Conservation (phyloP, 1,284 basidiomycete genomes). For the Ganoderma boninense region DNA sequence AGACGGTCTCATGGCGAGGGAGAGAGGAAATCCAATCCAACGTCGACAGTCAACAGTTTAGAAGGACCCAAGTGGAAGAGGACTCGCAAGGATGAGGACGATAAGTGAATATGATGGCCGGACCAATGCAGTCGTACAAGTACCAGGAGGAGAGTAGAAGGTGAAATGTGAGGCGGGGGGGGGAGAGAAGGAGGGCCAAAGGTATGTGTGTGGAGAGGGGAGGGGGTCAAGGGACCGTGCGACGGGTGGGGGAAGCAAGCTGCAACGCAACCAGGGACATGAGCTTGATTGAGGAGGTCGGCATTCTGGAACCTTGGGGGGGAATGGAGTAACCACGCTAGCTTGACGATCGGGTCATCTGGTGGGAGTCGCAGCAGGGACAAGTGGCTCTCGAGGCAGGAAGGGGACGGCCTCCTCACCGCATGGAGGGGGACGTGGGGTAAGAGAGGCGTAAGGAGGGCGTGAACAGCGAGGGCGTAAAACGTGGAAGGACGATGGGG, state of each 20-base stretch:
- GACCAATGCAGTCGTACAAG: slow-evolving; percentile 8
- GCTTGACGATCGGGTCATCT: slow-evolving; percentile 1
- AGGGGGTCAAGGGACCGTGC: background rate
- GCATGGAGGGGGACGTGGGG: background rate
- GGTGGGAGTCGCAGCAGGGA: background rate
- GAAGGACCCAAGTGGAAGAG: background rate
- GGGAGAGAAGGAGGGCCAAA: background rate
- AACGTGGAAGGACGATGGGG: background rate
- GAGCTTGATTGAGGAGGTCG: slow-evolving; percentile 3
- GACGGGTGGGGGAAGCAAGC: background rate
- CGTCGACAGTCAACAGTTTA: slow-evolving; percentile 4
- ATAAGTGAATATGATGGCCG: slow-evolving; percentile 3
- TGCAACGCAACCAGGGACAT: background rate
- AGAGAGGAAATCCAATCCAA: background rate
- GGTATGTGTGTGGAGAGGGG: background rate
- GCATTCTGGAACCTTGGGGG: background rate
- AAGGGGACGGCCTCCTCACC: background rate
- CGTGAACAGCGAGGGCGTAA: background rate
- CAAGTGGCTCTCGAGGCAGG: background rate
- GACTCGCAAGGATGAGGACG: background rate
- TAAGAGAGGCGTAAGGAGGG: background rate
- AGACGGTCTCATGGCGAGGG: background rate
- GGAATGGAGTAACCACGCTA: background rate
- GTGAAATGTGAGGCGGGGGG: background rate
- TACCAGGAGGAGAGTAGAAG: background rate